Conservation (phyloP, 176 grass and related monocot genomes). For the Cenchrus americanus region DNA sequence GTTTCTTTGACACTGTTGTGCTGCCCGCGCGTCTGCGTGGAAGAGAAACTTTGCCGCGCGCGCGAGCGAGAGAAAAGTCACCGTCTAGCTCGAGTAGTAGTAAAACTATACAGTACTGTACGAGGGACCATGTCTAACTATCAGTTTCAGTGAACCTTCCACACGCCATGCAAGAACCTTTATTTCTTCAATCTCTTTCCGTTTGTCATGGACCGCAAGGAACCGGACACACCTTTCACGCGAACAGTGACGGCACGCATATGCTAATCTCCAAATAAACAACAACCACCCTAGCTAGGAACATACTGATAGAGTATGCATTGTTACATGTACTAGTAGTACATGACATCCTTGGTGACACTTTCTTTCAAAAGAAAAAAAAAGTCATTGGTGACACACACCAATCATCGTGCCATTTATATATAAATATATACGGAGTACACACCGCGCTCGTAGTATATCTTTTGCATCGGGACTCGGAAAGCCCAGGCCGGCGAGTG, state of each 20-base stretch:
- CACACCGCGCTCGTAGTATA: background rate
- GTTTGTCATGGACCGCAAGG: background rate
- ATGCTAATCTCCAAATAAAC: background rate
- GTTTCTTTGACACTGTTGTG: background rate
- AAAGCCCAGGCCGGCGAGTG: background rate
- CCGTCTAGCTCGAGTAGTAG: background rate
- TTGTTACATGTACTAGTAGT: no score
- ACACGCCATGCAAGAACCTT: background rate
- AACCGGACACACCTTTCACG: slow-evolving; percentile 22
- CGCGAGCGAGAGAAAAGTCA: background rate
- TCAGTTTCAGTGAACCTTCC: slow-evolving; percentile 1
- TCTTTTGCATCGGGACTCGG: slow-evolving; percentile 38
- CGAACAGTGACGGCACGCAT: background rate
- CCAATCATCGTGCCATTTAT: slow-evolving; percentile 43
- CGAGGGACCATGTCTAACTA: background rate
- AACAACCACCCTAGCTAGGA: background rate
- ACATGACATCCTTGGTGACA: slow-evolving; percentile 7
- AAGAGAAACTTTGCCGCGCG: background rate
- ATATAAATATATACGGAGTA: background rate
- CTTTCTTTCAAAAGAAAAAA: no score
- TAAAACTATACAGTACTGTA: no score
- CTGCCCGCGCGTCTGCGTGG: no score
- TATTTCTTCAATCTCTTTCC: background rate
- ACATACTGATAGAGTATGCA: no score
- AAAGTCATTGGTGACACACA: background rate